These are phyloP conservation scores for Achlya hypogyna DNA, from an alignment of 352 stramenopile genomes.

Conservation along the genomic window DNA sequence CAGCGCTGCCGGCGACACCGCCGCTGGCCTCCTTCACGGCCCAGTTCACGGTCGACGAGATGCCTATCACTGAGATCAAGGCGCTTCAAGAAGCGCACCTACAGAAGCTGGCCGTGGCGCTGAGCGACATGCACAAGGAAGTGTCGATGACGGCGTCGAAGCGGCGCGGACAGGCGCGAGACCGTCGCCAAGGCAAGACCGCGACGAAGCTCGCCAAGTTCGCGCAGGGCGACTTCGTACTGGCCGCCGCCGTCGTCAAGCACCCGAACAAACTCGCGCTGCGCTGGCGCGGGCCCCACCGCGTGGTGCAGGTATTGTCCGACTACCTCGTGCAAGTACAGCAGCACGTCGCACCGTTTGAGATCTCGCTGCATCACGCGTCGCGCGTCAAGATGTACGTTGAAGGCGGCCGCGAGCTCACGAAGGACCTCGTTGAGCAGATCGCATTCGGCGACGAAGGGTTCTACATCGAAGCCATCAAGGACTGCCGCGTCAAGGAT, in stretches of 20 bases:
- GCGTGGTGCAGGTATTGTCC: slow-evolving; percentile 1
- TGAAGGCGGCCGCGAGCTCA: slow-evolving; percentile 15
- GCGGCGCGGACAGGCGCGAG: slow-evolving; percentile 1
- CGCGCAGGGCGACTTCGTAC: slow-evolving; percentile 10
- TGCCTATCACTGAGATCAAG: slow-evolving; percentile 4
- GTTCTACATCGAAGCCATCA: slow-evolving; percentile 18
- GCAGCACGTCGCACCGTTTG: too few species aligned
- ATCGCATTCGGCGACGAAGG: slow-evolving; percentile 15
- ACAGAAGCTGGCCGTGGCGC: not conserved
- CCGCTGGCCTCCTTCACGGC: not conserved
- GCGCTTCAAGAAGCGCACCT: not conserved
- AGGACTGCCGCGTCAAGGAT: slow-evolving; percentile 10
- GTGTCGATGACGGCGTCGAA: too few species aligned
- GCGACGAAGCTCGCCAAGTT: slow-evolving; percentile 5
- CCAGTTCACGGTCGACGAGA: not conserved
- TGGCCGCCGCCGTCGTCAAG: slow-evolving; percentile 3
- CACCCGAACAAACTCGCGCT: slow-evolving; percentile 12
- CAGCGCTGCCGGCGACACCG: slow-evolving; percentile 16
- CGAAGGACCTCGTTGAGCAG: slow-evolving; percentile 14
- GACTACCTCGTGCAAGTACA: slow-evolving; percentile 17
- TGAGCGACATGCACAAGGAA: slow-evolving; percentile 17
- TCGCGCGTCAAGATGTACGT: not conserved
- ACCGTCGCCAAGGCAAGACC: not conserved
- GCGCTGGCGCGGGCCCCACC: not conserved
- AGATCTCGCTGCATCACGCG: slow-evolving; percentile 2